Evolutionary conservation across 306 rosid genomes (phyloP), one percentile per base, ranked within the genome.

Genomic region (Crotalaria pallida): DNA sequence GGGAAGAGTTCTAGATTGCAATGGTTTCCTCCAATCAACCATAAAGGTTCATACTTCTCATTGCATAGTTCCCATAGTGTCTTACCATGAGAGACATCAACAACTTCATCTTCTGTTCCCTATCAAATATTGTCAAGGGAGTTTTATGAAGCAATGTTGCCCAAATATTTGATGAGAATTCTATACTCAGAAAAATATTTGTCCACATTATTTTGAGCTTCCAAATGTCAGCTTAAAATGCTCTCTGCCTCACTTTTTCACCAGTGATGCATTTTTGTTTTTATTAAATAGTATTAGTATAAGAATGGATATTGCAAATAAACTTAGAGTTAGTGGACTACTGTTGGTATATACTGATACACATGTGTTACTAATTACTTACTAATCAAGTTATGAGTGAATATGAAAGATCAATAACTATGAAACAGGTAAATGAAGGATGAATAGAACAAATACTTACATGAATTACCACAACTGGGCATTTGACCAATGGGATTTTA

Each of bases 61-160:
- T 80, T 81, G 27, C 88, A 81, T 12, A 84, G 86, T 81, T 88
- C 86, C 95, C 95, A 88, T 3, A 88, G 72, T 34, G 80, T 88
- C 80, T 86, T 85, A 0, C 95, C 95, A 61, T 88, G 95, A 55
- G 90, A 85, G 47, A 71, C 23, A 76, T 88, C 91, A 73, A 88
- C 95, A 17, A 88, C 81, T 58, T 88, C 88, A 60, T 88, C 94
- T 57, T 88, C 88, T 22, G 90, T 88, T 60, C 94, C 94, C 90
- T 88, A 57, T 3, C 17, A 83, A 72, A 44, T 36, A 23, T 13
- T 58, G 44, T 59, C 62, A 18, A 45, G 27, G 0, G 9, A 17
- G 33, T 57, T 31, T 24, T 51, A 77, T 19, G 3, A 60, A 52
- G 10, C 36, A 45, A 43, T 57, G 44, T 5, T 8, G 11, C 31